phyloP scores from a whole-genome alignment of 2,329 filamentous ascomycete species.

The Penicillium sp. region DNA sequence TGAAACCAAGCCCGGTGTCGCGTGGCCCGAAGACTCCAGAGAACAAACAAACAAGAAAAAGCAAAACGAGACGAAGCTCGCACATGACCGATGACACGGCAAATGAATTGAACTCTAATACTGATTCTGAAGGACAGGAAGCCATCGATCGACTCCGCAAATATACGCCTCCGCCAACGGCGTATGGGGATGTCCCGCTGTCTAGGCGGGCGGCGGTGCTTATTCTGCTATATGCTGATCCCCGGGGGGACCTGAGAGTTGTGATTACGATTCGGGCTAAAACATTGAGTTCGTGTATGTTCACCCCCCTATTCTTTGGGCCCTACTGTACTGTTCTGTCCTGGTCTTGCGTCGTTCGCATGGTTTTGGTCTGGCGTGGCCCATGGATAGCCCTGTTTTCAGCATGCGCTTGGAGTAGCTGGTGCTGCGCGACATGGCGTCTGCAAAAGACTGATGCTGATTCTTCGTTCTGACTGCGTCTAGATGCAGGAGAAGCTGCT shows the following conservation, averaged over 20 bases:
- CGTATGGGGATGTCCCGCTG: slow-evolving; percentile 59
- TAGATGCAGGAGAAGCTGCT: slow-evolving; percentile 78
- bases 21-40: slow-evolving; percentile 2
- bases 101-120: slow-evolving; percentile 1
- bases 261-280: slow-evolving; percentile 64
- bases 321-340: background rate
- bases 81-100: background rate
- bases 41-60: background rate
- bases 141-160: slow-evolving; percentile 59
- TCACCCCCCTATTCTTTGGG: background rate
- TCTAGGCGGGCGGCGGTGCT: slow-evolving; percentile 80
- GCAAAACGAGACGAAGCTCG: background rate
- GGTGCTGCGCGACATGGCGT: slow-evolving; percentile 26
- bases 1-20: slow-evolving; percentile 19
- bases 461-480: background rate
- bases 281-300: slow-evolving; percentile 59
- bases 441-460: slow-evolving; percentile 16
- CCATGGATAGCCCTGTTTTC: slow-evolving; percentile 7
- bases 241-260: slow-evolving; percentile 71
- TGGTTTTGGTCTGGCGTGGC: background rate
- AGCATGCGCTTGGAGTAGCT: background rate
- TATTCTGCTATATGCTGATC: slow-evolving; percentile 84
- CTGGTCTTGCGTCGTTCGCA: background rate
- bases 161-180: slow-evolving; percentile 60
- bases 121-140: slow-evolving; percentile 32